Evolutionary conservation across 371 early-diverging fungal genomes (phyloP), one percentile per base, ranked within the genome.

Genomic region (Syncephalastrum sp.): DNA sequence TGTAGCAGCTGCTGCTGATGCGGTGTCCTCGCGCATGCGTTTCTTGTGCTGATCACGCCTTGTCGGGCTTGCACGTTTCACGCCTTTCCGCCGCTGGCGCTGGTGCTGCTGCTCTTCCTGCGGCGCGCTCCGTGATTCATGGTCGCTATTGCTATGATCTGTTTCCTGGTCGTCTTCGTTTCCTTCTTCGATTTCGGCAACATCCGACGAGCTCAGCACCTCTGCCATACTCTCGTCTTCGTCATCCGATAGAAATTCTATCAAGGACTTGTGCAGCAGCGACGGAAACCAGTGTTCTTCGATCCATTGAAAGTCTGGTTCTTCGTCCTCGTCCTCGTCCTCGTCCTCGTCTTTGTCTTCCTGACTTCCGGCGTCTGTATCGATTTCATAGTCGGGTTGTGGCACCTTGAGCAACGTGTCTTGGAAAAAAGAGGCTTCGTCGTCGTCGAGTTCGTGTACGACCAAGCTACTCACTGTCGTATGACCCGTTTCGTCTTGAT

Each of bases 251-350:
- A 63, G 17, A 42, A 46, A 49, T 44, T 57, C 63, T 42, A 63
- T 63, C 8, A 52, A 49, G 0, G 63, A 63, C 27, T 49, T 47
- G 23, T 58, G 58, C 13, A 57, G 33, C 23, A 63, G 41, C 33
- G 63, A 63, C 12, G 63, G 58, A 54, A 63, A 63, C 63, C 58
- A 63, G 33, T 60, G 55, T 5, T 64, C 65, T 8, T 61, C 54
- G 15, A 57, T 47, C 25, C 54, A 42, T 17, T 63, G 58, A 7
- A 59, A 58, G 21, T 42, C 42, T 13, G 27, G 17, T 0, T 19
- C 25, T 3, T n/a, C 5, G 6, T 45, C 16, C 5, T 56, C 61
- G 12, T 58, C 57, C 4, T 49, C 46, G 10, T 61, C 60, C 14
- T 60, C 56, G 14, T 60, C 53, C 1, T 45, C 51, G 16, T 58